These are phyloP conservation scores for Vinca minor DNA, from an alignment of 257 asterid species.

Conservation along the genomic window DNA sequence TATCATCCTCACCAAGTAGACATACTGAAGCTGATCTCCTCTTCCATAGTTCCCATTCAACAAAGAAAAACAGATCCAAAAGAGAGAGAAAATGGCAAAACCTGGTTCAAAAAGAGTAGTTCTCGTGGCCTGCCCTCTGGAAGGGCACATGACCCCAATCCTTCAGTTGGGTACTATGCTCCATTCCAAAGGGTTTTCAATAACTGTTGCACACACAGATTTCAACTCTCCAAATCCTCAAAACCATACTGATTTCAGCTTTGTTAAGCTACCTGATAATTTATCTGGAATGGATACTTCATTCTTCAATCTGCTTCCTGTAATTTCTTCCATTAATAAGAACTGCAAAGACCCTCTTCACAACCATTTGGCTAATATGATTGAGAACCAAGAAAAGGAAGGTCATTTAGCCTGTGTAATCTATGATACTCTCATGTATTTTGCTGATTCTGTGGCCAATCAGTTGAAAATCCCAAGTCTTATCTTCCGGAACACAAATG, in stretches of 20 bases:
- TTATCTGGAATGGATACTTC: constrained; percentile 12
- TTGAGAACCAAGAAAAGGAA: neutral
- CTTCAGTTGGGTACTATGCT: constrained; percentile 18
- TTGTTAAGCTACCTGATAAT: constrained; percentile 14
- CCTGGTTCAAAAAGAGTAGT: neutral
- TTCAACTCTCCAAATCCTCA: constrained; percentile 14
- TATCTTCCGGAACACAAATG: constrained; percentile 27
- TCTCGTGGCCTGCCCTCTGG: constrained; percentile 13
- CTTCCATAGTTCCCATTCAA: too few species aligned
- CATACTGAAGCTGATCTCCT: too few species aligned
- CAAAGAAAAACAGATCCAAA: too few species aligned
- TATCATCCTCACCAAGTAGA: too few species aligned
- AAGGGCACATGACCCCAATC: constrained; percentile 19
- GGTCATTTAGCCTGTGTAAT: constrained; percentile 24
- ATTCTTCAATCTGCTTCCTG: constrained; percentile 10
- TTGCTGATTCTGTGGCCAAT: constrained; percentile 23
- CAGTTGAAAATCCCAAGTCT: constrained; percentile 27
- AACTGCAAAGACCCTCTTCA: constrained; percentile 26
- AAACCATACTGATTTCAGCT: constrained; percentile 3
- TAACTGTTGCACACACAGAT: constrained; percentile 11
- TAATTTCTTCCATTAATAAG: constrained; percentile 15
- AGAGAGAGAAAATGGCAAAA: neutral
- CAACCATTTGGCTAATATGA: constrained; percentile 15
- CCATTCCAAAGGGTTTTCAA: constrained; percentile 14
- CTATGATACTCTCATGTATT: constrained; percentile 40